Base-by-base conservation (phyloP, 2,329 filamentous ascomycete genomes). In the Neopestalotiopsis rosae region DNA sequence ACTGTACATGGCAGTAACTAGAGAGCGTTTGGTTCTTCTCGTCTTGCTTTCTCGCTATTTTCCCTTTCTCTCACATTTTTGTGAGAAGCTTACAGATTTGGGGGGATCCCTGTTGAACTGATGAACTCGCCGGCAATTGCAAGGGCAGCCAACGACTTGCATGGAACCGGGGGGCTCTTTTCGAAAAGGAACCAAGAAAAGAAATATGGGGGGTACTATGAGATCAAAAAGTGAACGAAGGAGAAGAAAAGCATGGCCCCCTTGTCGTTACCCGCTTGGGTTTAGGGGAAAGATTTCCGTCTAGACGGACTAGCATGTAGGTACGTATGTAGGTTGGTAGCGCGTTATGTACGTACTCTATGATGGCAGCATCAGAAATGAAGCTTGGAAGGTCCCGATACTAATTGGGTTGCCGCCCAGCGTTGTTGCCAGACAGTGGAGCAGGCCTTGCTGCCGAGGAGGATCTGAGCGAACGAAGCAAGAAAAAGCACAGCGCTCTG, bases 361-460 rank as follows among this genome's bases (percentile, higher is more conserved):
- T 64, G 40, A 52, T 52, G 42, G n/a, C 38, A 66, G 63, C 17
- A 45, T 20, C 45, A 66, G 63, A 57, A 57, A 56, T 14, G n/a
- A 63, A 24, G 59, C 59, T 32, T 49, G 40, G 38, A n/a, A 38
- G 63, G 63, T 40, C 42, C 28, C 45, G 45, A 52, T 52, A 52
- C 45, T 66, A n/a, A 57, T 66, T 66, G 49, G 63, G 63, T 66
- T 49, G 63, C 45, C 45, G 45, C 42, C 63, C 63, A 66, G 32
- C 63, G 63, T 56, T 14, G 63, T 56, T 14, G 24, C 63, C 42
- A 57, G 61, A 42, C 40, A 57, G 63, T 66, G 63, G 63, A 66
- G 63, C 63, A 57, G 30, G 24, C 17, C 24, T 45, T 45, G 63
- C 63, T 49, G 42, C 61, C 63, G 63, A 66, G 63, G 63, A 66